These are phyloP conservation scores for Cyberlindnera euphorbiae DNA, from an alignment of 805 yeast species.

Conservation along the genomic window DNA sequence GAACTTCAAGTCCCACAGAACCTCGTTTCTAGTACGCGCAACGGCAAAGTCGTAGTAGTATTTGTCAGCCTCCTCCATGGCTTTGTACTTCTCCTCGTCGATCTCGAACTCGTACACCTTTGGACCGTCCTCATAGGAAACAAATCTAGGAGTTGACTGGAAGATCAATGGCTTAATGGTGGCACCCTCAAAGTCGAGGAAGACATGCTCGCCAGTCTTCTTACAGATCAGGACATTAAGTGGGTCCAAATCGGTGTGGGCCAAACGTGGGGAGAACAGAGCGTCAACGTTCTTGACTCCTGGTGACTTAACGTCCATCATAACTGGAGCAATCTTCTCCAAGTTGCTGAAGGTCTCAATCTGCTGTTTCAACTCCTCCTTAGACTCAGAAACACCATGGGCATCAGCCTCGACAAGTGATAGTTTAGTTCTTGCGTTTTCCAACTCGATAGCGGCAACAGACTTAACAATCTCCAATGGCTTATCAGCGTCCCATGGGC, in stretches of 20 bases:
- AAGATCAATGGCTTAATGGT: conserved; percentile 77
- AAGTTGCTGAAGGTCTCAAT: conserved; percentile 61
- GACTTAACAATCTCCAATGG: conserved; percentile 62
- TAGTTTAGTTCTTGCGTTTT: conserved; percentile 48
- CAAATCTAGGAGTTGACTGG: conserved; percentile 75
- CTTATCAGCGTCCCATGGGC: conserved; percentile 67
- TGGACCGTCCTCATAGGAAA: conserved; percentile 77
- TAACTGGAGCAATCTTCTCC: conserved; percentile 46
- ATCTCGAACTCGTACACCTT: conserved; percentile 72
- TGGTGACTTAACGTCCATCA: conserved; percentile 47
- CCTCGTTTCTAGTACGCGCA: conserved; percentile 86
- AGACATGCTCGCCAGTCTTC: conserved; percentile 40
- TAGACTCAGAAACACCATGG: conserved; percentile 40
- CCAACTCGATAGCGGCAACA: conserved; percentile 64
- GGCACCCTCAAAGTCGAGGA: conserved; percentile 81
- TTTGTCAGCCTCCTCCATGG: conserved; percentile 66
- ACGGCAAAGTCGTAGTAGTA: conserved; percentile 83
- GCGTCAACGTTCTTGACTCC: conserved; percentile 59
- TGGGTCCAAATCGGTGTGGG: conserved; percentile 85
- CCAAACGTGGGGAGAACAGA: conserved; percentile 67
- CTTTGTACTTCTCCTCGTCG: conserved; percentile 67
- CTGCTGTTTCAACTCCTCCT: conserved; percentile 41
- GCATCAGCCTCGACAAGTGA: conserved; percentile 49
- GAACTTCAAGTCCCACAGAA: conserved; percentile 76
- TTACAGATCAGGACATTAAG: conserved; percentile 61